A percentile compares a stretch with the other conserved stretches of the same genome.
Evolutionary conservation across 768 basidiomycete genomes (phyloP).

Genomic region (Agaricus blazei): DNA sequence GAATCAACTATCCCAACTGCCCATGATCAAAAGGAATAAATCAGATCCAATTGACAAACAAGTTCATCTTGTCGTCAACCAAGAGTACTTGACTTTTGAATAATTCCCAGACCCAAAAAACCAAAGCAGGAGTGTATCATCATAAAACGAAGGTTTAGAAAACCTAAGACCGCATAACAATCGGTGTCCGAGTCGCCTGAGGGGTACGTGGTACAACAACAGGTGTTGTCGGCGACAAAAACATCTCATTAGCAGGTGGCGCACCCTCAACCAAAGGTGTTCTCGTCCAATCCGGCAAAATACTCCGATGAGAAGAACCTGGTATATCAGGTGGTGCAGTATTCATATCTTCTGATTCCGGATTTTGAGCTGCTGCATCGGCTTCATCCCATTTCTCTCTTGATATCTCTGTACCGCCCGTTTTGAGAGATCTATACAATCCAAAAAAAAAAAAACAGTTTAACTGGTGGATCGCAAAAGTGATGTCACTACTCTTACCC

Average conservation of each 20-base stretch:
- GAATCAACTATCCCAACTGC: no score
- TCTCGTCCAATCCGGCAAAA: conserved; percentile 83
- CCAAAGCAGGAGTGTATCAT: neutral
- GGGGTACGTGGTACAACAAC: neutral
- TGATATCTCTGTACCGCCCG: conserved; percentile 75
- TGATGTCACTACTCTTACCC: conserved; percentile 49
- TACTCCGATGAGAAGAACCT: conserved; percentile 29
- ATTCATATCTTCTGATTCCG: conserved; percentile 24
- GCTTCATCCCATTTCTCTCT: conserved; percentile 86
- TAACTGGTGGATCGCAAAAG: neutral
- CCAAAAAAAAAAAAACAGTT: neutral
- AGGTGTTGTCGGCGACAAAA: neutral
- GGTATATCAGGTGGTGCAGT: conserved; percentile 4
- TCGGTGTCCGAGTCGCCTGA: neutral
- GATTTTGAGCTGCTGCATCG: conserved; percentile 36
- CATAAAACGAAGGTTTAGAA: neutral
- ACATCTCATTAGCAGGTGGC: conserved; percentile 41
- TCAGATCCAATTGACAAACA: no score
- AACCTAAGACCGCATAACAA: neutral
- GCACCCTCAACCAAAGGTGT: conserved; percentile 59
- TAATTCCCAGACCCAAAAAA: no score
- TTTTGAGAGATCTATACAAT: conserved; percentile 67
- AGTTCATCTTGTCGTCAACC: no score
- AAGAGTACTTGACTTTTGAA: no score
- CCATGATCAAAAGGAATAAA: no score